Conservation (phyloP, 2,329 filamentous ascomycete species). For the Anthostomella pinea region DNA sequence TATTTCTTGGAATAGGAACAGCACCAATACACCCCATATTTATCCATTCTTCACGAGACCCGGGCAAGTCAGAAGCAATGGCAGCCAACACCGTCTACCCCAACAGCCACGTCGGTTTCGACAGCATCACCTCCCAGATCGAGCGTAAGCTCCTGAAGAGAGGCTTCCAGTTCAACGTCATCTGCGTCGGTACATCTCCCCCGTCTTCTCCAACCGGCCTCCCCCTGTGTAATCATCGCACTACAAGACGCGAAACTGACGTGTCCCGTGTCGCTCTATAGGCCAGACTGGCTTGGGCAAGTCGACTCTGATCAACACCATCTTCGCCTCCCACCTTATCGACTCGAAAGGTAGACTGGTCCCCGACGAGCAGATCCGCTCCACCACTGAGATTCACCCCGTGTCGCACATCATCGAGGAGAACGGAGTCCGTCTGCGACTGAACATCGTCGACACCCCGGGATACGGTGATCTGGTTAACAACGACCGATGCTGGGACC, state of each 20-base stretch:
- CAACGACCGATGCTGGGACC: constrained; percentile 99
- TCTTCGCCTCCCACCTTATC: constrained; percentile 98
- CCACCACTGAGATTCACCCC: constrained; percentile 96
- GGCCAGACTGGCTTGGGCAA: constrained; percentile 98
- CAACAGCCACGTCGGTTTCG: constrained; percentile 98
- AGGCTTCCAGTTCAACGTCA: constrained; percentile 99
- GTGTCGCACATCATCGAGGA: constrained; percentile 99
- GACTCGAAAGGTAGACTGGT: constrained; percentile 95
- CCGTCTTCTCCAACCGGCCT: too few species aligned
- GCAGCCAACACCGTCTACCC: constrained; percentile 75
- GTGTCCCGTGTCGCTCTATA: constrained; percentile 41
- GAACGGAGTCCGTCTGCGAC: constrained; percentile 92
- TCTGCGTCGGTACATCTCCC: constrained; percentile 87
- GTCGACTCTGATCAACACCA: constrained; percentile 99
- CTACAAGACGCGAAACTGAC: constrained; percentile 33
- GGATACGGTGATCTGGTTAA: constrained; percentile 98
- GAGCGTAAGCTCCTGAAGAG: constrained; percentile 99
- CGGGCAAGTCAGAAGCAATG: constrained; percentile 47
- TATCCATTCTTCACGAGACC: constrained; percentile 28
- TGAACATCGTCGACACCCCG: constrained; percentile 99
- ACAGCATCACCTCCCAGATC: constrained; percentile 99
- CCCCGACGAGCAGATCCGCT: constrained; percentile 89
- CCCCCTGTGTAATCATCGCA: too few species aligned
- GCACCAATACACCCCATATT: constrained; percentile 26
- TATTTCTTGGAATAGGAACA: constrained; percentile 39